Base-by-base conservation (phyloP, 73 alveolate species). In the Paramecium biaurelia region DNA sequence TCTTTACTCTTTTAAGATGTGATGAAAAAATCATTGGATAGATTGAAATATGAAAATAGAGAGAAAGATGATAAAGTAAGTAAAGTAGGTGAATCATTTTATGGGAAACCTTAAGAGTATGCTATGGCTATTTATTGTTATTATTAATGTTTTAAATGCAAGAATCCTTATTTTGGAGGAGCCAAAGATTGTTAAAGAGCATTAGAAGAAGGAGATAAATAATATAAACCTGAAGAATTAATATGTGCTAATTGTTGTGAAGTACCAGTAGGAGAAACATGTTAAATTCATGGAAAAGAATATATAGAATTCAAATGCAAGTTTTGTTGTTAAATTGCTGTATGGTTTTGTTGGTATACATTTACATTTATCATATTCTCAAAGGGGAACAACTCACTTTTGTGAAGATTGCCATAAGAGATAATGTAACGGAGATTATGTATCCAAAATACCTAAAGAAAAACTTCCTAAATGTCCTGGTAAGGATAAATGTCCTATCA, bases 101-200 rank as follows among this genome's bases (percentile, higher is more conserved):
- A 96, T 85, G 94, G 96, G 26, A 97, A 97, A 67, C 95, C 97
- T 20, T 97, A 97, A 85, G 93, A 90, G 11, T 98, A 96, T 93
- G 98, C 99, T 35, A 53, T 98, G 93, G 97, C 96, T 11, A 93
- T 97, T 45, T 96, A 96, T 68, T 92, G 99, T 12, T 98, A 98
- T 85, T 98, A 97, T 92, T 92, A 92, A 97, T 98, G 99, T 79
- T 98, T 94, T 95, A 95, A 97, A 85, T 98, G 99, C 72, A 95
- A 97, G 89, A 86, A 87, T 57, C 99, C 99, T 2, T 98, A 98
- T 76, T 98, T 98, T 92, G 99, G 99, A 85, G 99, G 99, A 14
- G 95, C 97, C 76, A 97, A 97, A 85, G 99, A 95, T 72, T 98
- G 99, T 53, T 98, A 96, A 41, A 93, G 95, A 93, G 97, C 93